phyloP scores from a whole-genome alignment of 2,329 filamentous ascomycete genomes.

The Volutella citrinella region DNA sequence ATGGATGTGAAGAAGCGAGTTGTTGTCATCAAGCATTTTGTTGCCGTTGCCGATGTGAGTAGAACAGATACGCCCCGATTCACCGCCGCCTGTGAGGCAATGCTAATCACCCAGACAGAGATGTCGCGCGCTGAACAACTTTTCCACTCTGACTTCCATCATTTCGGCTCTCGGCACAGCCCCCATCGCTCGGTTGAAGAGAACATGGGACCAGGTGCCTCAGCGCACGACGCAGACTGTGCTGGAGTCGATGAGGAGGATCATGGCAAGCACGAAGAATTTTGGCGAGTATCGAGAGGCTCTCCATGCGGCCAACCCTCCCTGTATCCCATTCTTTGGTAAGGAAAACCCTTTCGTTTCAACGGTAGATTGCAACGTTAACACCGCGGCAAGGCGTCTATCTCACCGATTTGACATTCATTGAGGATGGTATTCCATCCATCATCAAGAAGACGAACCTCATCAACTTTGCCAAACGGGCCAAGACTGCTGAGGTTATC shows the following conservation, averaged over 20 bases:
- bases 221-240: conserved; percentile 70
- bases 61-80: neutral
- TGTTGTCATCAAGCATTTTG: conserved; percentile 97
- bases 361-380: too few relatives aligned
- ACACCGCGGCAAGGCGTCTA: conserved; percentile 93
- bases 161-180: conserved; percentile 94
- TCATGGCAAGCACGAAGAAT: conserved; percentile 98
- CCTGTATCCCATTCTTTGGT: conserved; percentile 98
- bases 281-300: conserved; percentile 96
- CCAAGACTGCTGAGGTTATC: conserved; percentile 97
- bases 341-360: conserved; percentile 34
- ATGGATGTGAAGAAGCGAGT: conserved; percentile 93
- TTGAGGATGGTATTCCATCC: conserved; percentile 95
- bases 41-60: conserved; percentile 89
- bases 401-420: conserved; percentile 94
- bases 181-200: conserved; percentile 86
- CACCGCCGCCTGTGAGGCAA: too few relatives aligned
- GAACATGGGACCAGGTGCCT: conserved; percentile 93
- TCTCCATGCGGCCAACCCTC: conserved; percentile 87
- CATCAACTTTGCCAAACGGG: conserved; percentile 98
- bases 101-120: too few relatives aligned
- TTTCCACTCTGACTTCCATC: conserved; percentile 94
- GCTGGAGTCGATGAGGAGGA: conserved; percentile 84
- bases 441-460: conserved; percentile 94
- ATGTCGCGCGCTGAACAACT: conserved; percentile 93